Conservation (phyloP, 192 early-diverging fungal species). For the Entomortierella chlamydospora region DNA sequence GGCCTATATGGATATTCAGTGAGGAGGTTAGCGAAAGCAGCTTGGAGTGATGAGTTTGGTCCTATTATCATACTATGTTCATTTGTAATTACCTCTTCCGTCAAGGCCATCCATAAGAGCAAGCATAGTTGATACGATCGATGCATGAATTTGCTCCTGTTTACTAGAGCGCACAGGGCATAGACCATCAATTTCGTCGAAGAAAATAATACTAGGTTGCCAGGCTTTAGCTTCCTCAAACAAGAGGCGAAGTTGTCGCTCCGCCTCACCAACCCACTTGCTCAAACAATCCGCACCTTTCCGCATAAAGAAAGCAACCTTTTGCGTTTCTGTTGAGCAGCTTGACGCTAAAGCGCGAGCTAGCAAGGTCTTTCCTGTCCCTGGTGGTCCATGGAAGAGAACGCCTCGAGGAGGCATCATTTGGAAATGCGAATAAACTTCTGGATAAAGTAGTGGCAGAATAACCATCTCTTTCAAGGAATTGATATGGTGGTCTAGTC, state of each 20-base stretch:
- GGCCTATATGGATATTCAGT: slow-evolving; percentile 47
- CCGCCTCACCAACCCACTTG: slow-evolving; percentile 83
- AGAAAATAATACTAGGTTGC: slow-evolving; percentile 82
- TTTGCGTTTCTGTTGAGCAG: slow-evolving; percentile 54
- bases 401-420: slow-evolving; percentile 74
- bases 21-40: background rate
- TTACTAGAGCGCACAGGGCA: slow-evolving; percentile 74
- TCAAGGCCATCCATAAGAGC: slow-evolving; percentile 84
- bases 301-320: slow-evolving; percentile 78
- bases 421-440: slow-evolving; percentile 66
- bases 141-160: slow-evolving; percentile 75
- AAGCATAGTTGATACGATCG: slow-evolving; percentile 78
- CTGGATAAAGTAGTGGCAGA: slow-evolving; percentile 79
- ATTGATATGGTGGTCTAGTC: slow-evolving; percentile 65
- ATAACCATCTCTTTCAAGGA: slow-evolving; percentile 84
- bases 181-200: slow-evolving; percentile 85
- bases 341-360: slow-evolving; percentile 61
- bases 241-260: slow-evolving; percentile 70
- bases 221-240: slow-evolving; percentile 78
- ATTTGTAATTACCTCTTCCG: slow-evolving; percentile 40
- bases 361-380: slow-evolving; percentile 82
- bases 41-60: background rate
- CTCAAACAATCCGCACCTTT: slow-evolving; percentile 78
- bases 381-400: slow-evolving; percentile 76
- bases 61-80: background rate